Evolutionary conservation across 108 stramenopile genomes (phyloP).

Genomic region (Nitzschia sp.): DNA sequence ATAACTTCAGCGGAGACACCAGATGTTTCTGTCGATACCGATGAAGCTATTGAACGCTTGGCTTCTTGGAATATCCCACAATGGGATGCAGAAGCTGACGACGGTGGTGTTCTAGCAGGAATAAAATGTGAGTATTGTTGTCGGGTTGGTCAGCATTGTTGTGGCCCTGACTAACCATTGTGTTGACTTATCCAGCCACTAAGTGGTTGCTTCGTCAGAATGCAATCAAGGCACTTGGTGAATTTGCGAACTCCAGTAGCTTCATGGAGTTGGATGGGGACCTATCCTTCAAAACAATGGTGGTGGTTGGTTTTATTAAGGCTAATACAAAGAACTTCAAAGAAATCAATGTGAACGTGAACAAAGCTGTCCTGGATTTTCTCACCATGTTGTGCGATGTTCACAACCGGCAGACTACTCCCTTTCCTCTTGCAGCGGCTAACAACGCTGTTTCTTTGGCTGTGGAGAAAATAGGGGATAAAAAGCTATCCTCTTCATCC

Average conservation of each 20-base stretch:
- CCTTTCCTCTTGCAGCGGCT: constrained; percentile 46
- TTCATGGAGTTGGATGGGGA: constrained; percentile 7
- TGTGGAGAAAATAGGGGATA: constrained; percentile 77
- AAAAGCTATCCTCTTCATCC: constrained; percentile 58
- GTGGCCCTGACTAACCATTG: neutral
- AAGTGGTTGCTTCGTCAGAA: constrained; percentile 65
- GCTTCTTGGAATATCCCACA: constrained; percentile 51
- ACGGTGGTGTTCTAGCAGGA: constrained; percentile 69
- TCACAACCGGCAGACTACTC: constrained; percentile 26
- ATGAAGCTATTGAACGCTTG: constrained; percentile 54
- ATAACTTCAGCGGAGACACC: constrained; percentile 1
- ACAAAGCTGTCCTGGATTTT: constrained; percentile 59
- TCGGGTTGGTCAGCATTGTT: neutral
- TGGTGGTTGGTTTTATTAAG: constrained; percentile 61
- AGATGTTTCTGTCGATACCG: constrained; percentile 18
- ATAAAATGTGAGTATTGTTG: constrained; percentile 57
- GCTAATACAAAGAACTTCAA: constrained; percentile 74
- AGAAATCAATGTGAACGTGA: constrained; percentile 81
- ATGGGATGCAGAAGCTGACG: constrained; percentile 67
- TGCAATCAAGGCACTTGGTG: constrained; percentile 57
- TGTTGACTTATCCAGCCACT: constrained; percentile 40
- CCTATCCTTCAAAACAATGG: constrained; percentile 26
- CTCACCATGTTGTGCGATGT: constrained; percentile 53
- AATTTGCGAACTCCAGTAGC: constrained; percentile 40
- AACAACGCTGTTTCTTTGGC: constrained; percentile 48